A percentile compares a stretch with the other conserved stretches of the same genome.
phyloP scores from a whole-genome alignment of 495 filamentous ascomycete genomes.

The Xylaria scruposa region DNA sequence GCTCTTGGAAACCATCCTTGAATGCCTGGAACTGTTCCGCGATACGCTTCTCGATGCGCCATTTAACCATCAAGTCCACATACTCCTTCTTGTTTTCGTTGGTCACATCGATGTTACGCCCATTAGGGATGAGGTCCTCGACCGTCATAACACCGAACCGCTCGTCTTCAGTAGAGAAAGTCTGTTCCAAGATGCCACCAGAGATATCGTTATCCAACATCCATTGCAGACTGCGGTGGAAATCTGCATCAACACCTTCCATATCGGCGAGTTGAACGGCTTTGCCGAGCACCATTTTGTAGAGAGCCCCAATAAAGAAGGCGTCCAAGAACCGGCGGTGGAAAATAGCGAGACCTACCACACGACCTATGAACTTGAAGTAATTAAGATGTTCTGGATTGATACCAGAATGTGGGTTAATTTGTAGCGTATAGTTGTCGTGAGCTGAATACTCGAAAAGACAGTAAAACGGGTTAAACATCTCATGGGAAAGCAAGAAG shows the following conservation, averaged over 20 bases:
- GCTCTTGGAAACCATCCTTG: conserved; percentile 94
- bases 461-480: conserved; percentile 99
- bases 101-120: conserved; percentile 90
- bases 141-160: conserved; percentile 92
- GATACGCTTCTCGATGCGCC: conserved; percentile 98
- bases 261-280: conserved; percentile 91
- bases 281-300: conserved; percentile 99
- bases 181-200: conserved; percentile 86
- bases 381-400: conserved; percentile 99
- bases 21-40: conserved; percentile 98
- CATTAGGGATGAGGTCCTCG: conserved; percentile 90
- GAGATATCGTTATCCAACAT: conserved; percentile 96
- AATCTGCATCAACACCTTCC: conserved; percentile 98
- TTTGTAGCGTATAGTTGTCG: conserved; percentile 99
- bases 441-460: conserved; percentile 99
- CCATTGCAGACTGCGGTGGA: conserved; percentile 95
- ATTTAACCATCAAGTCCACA: conserved; percentile 95
- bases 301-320: conserved; percentile 99
- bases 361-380: conserved; percentile 99
- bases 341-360: conserved; percentile 98
- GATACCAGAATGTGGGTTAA: conserved; percentile 99
- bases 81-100: conserved; percentile 97
- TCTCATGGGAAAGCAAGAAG: conserved; percentile 99
- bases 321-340: conserved; percentile 97
- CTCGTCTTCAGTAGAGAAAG: conserved; percentile 96